Conservation (phyloP, 176 grass and related monocot species). For the Lolium perenne region DNA sequence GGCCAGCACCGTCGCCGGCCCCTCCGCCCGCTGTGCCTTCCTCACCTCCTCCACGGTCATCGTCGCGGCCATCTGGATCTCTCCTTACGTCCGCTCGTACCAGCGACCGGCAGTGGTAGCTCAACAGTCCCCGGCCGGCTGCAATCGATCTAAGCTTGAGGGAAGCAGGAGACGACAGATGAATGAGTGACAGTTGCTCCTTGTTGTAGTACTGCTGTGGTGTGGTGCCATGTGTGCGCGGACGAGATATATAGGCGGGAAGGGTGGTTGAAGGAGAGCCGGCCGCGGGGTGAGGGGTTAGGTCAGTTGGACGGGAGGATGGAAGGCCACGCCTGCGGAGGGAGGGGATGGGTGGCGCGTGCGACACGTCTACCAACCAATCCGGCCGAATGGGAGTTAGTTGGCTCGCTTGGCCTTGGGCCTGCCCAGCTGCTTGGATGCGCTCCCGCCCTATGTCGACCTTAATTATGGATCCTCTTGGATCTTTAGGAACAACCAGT, state of each 20-base stretch:
- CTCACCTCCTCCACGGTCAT: conserved; percentile 79
- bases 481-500: too few relatives aligned
- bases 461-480: too few relatives aligned
- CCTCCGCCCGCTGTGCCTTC: conserved; percentile 71
- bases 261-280: not conserved
- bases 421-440: too few relatives aligned
- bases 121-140: not conserved
- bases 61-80: conserved; percentile 19
- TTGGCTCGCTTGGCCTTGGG: conserved; percentile 34
- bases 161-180: not conserved
- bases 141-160: not conserved
- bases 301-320: conserved; percentile 84
- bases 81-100: not conserved
- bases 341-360: not conserved
- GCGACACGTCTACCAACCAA: conserved; percentile 42
- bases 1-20: conserved; percentile 75
- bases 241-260: conserved; percentile 30
- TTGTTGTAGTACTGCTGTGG: not conserved
- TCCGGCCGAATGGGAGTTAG: conserved; percentile 28
- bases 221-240: not conserved
- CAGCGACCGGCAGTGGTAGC: not conserved
- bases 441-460: too few relatives aligned
- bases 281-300: conserved; percentile 35
- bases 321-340: conserved; percentile 44
- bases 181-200: not conserved